Percentiles rank a stretch among this genome's conserved stretches.
Conservation (phyloP, 2,329 filamentous ascomycete genomes). For the Akanthomyces dipterigenus region DNA sequence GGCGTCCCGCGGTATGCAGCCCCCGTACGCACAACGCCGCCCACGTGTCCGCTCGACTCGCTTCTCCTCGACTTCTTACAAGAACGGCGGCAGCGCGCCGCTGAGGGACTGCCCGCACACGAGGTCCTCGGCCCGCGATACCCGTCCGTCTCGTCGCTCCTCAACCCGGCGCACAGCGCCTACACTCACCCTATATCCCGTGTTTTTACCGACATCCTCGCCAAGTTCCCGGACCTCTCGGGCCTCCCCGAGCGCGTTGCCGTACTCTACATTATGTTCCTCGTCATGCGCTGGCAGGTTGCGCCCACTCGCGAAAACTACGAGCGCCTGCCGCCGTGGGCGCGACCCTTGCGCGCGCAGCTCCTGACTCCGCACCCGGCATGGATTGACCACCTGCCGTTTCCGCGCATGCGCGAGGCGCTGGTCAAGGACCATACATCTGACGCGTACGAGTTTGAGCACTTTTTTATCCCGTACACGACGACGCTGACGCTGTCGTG, state of each 20-base stretch:
- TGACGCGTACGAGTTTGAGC: constrained; percentile 60
- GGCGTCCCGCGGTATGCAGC: constrained; percentile 19
- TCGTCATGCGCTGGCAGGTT: constrained; percentile 80
- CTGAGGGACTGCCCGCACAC: constrained; percentile 55
- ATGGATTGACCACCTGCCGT: constrained; percentile 80
- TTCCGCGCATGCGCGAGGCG: constrained; percentile 67
- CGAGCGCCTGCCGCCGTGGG: constrained; percentile 67
- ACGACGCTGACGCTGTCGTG: constrained; percentile 72
- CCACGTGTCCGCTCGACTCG: constrained; percentile 71
- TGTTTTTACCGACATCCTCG: constrained; percentile 77
- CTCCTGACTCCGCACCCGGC: constrained; percentile 62
- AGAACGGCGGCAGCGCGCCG: constrained; percentile 58
- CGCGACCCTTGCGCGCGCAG: constrained; percentile 60
- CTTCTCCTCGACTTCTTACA: constrained; percentile 76
- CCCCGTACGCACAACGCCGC: constrained; percentile 51
- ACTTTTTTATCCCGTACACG: constrained; percentile 79
- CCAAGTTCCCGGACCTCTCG: constrained; percentile 73
- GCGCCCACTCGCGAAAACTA: constrained; percentile 73
- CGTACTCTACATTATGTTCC: constrained; percentile 79
- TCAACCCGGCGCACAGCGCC: constrained; percentile 59
- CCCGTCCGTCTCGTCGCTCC: constrained; percentile 70
- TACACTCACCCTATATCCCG: constrained; percentile 73
- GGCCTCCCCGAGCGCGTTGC: constrained; percentile 77
- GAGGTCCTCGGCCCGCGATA: constrained; percentile 71
- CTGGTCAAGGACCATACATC: constrained; percentile 43